A percentile compares a stretch with the other conserved stretches of the same genome.
Conservation (phyloP, 2,329 filamentous ascomycete species). For the Botryosphaeria dothidea region DNA sequence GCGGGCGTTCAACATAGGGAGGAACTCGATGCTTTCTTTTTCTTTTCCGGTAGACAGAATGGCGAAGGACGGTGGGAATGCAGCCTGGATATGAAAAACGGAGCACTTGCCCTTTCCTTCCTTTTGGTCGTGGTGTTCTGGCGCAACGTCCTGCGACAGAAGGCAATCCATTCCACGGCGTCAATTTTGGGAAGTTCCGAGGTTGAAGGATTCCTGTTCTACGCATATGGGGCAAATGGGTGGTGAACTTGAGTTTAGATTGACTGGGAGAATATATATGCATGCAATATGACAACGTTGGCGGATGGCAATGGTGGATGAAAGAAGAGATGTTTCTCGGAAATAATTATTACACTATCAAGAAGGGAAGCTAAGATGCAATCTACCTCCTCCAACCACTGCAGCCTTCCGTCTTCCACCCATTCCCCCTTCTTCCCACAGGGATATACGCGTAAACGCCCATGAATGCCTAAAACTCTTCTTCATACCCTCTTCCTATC, state of each 20-base stretch:
- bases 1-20: too few relatives aligned
- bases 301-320: too few relatives aligned
- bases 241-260: too few relatives aligned
- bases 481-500: neutral
- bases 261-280: too few relatives aligned
- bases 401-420: neutral
- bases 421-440: neutral
- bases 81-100: neutral
- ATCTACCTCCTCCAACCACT: neutral
- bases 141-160: neutral
- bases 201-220: neutral
- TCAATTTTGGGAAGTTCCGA: neutral
- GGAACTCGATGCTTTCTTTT: too few relatives aligned
- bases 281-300: too few relatives aligned
- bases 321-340: too few relatives aligned
- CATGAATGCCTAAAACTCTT: neutral
- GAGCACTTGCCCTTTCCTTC: neutral
- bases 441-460: slow-evolving; percentile 7
- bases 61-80: neutral
- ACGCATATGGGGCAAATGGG: neutral
- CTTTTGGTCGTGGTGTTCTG: neutral
- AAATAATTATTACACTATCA: too few relatives aligned
- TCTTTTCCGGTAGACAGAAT: neutral
- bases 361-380: neutral
- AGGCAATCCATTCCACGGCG: neutral